Evolutionary conservation across 2,329 filamentous ascomycete genomes (phyloP), one percentile per base, ranked within the genome.

Genomic region (Colletotrichum paranaense): DNA sequence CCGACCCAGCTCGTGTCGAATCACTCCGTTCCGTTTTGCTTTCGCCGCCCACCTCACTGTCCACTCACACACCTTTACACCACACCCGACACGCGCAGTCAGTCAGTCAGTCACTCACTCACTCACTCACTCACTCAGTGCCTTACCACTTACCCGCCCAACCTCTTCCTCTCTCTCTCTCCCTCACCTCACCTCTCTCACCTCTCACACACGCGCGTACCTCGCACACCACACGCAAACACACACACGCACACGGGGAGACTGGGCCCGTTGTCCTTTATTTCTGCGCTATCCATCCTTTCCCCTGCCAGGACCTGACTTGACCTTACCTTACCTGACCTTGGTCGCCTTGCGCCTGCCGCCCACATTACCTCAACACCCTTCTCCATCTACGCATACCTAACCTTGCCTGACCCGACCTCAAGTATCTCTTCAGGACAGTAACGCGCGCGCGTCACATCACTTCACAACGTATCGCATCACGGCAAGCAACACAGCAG

Each of bases 401-500:
- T 60, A 6, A 24, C 22, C 16, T 26, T 64, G 62, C 49, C 72
- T 59, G 46, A 19, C 49, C 66, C 62, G 53, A 56, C 62, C 62
- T 64, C 62, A 64, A 49, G 62, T 64, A 64, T 64, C 62, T 63
- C 38, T 53, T 70, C 38, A 57, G 35, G 49, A 59, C 64, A 46
- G 35, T 62, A 68, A 72, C 68, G 65, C 68, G 68, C 64, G 58
- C 68, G 64, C 68, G 68, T 71, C 63, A 57, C 65, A 58, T 72
- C 58, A 67, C 52, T 68, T 62, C 38, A 49, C 59, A 62, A 68
- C 57, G 68, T 52, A 68, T 65, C 64, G 65, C 35, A 58, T 72
- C 64, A 56, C 58, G 62, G 68, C 58, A 46, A 62, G 35, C 58
- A 62, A 52, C 63, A 32, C 56, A 35, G 30, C 53, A 70, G 16